A percentile compares a stretch with the other conserved stretches of the same genome.
These are phyloP conservation scores for Pistacia vera DNA, from an alignment of 345 rosid species.

Conservation along the genomic window DNA sequence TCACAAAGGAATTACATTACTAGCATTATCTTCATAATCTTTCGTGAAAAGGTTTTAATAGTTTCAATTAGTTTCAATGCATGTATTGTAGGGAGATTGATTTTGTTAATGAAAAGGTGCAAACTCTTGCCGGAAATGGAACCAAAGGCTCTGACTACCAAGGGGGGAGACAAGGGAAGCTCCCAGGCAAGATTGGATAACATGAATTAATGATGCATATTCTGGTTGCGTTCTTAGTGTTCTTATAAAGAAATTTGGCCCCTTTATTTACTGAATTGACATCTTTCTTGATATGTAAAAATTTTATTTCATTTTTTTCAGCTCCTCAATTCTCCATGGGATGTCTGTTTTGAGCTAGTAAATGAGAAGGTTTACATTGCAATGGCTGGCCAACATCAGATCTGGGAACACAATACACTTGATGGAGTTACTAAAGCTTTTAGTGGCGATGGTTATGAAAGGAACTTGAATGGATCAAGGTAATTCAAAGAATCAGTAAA, in stretches of 20 bases:
- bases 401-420: constrained; percentile 74
- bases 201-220: constrained; percentile 2
- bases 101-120: constrained; percentile 79
- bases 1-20: not conserved
- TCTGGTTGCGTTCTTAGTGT: constrained; percentile 19
- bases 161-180: constrained; percentile 73
- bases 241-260: not conserved
- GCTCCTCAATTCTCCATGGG: constrained; percentile 98
- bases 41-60: not conserved
- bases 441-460: constrained; percentile 92
- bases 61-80: not conserved
- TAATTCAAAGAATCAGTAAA: constrained; percentile 24
- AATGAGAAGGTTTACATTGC: constrained; percentile 84
- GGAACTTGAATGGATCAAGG: constrained; percentile 92
- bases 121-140: constrained; percentile 91
- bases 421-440: constrained; percentile 74
- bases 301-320: constrained; percentile 30
- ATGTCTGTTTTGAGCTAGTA: constrained; percentile 70
- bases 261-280: constrained; percentile 10
- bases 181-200: constrained; percentile 57
- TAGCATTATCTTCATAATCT: not conserved
- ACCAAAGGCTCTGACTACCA: constrained; percentile 89
- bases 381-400: constrained; percentile 98
- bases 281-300: constrained; percentile 13
- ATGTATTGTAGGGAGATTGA: constrained; percentile 68